Evolutionary conservation across 1,284 basidiomycete species (phyloP), one percentile per base, ranked within the genome.

Genomic region (Cryptococcus sp.): DNA sequence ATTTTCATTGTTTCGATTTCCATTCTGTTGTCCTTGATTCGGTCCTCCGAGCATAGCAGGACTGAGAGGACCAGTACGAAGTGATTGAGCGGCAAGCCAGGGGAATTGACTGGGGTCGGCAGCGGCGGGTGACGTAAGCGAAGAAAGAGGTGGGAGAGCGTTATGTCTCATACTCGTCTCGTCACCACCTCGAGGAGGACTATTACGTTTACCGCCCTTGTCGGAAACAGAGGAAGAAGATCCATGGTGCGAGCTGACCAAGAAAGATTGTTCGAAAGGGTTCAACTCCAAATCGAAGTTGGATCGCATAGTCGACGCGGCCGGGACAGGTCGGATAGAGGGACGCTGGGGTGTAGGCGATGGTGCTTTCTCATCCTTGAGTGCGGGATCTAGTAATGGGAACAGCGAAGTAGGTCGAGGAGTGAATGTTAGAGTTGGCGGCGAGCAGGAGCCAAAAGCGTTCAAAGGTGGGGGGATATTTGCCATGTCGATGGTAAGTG

Each of bases 11-110:
- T 55, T 39, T 19, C 39, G 46, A 16, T 45, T 44, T 10, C 53
- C 53, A 45, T 52, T 46, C 7, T 44, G 22, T 22, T 45, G 31
- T 4, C 65, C 59, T 59, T 66, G 62, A 69, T 86, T 83, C 2
- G 92, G 92, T 14, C 88, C 92, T 31, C 88, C 85, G 53, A 97
- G 85, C 88, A 97, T 94, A 54, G 93, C 92, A 36, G 93, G 92
- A 7, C 87, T 91, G 37, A 97, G 83, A 1, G 92, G 93, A 4
- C 93, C 93, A 0, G 90, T 82, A 44, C 93, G 83, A 25, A 97
- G 82, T 1, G 90, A 92, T 47, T 74, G 71, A n/a, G 61, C 66
- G 1, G 72, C 69, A 1, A 74, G 80, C 88, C 91, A 93, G 40
- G 81, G 78, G 70, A 88, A 91, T 53, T 80, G 76, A 19, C 80